Evolutionary conservation across 164 flowering plant species (phyloP), one percentile per base, ranked within the genome.

Genomic region (Tinospora cordifolia): DNA sequence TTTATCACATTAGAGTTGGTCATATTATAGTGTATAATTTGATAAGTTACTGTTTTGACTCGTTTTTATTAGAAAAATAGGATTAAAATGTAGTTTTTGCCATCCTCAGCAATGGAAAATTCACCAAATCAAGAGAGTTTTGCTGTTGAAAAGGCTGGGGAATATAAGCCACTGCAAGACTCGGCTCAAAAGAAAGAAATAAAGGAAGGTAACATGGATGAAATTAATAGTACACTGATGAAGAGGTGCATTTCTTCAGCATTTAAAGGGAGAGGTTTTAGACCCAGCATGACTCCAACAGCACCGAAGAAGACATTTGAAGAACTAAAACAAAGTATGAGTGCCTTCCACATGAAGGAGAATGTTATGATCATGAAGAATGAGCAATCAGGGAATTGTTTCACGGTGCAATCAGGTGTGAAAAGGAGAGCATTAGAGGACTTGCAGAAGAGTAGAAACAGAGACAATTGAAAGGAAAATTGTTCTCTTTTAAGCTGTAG

Each of bases 361-460:
- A 60, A 62, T n/a, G 25, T n/a, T 14, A 17, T 8, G 11, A 59
- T 2, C 22, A 22, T 1, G 41, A 69, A 69, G 22, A 60, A 3
- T n/a, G 66, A 1, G 15, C n/a, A 34, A 24, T 59, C 63, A 27
- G 64, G 30, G 19, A 60, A 36, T 69, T 40, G 15, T 58, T 6
- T 7, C 3, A 57, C 15, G 54, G 57, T 24, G 65, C 62, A 24
- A 60, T 60, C 72, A 26, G 66, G 8, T n/a, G 8, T 57, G 7
- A 69, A 62, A 41, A 69, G 72, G 66, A 36, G 66, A 0, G 65
- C 72, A 14, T 27, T 69, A 59, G 24, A 60, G 54, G 66, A 69
- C 40, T 12, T 69, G 54, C 65, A 24, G 25, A 51, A 51, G 40
- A 49, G 60, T 51, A 12, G 40, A 17, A 49, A 15, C 24, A 67